These are phyloP conservation scores for Peronospora belbahrii DNA, from an alignment of 352 stramenopile genomes.

Conservation along the genomic window DNA sequence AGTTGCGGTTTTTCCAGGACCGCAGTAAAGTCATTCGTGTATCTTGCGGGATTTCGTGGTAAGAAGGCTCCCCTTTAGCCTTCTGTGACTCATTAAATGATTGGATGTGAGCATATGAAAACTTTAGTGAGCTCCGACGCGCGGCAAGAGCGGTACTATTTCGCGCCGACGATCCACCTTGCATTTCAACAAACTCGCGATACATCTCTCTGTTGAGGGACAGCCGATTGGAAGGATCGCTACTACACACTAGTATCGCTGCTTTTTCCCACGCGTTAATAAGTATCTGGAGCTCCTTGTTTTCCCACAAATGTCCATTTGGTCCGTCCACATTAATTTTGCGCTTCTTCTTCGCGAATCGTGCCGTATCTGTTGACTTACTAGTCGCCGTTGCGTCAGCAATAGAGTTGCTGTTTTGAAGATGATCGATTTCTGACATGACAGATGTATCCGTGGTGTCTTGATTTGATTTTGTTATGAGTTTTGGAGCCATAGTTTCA, in stretches of 20 bases:
- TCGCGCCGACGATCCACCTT: constrained; percentile 25
- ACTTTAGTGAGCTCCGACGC: constrained; percentile 33
- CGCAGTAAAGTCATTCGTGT: constrained; percentile 22
- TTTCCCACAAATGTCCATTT: constrained; percentile 26
- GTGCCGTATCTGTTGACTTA: background rate
- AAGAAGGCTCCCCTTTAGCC: constrained; percentile 20
- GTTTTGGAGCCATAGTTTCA: background rate
- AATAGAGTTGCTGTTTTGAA: background rate
- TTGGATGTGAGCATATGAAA: constrained; percentile 27
- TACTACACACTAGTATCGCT: constrained; percentile 21
- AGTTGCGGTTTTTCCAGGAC: constrained; percentile 37
- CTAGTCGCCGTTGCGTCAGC: background rate
- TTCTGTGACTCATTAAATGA: constrained; percentile 31
- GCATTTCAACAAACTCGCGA: constrained; percentile 27
- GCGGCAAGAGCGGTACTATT: constrained; percentile 28
- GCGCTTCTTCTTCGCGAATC: constrained; percentile 15
- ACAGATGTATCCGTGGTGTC: background rate
- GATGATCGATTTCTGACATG: background rate
- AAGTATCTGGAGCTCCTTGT: constrained; percentile 23
- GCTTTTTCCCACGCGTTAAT: constrained; percentile 35
- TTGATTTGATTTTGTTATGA: background rate
- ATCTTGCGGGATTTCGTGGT: constrained; percentile 21
- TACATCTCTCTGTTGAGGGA: constrained; percentile 35
- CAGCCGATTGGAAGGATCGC: constrained; percentile 9
- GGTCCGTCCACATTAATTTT: constrained; percentile 18